Conservation (phyloP, 192 early-diverging fungal genomes). For the Pilaira anomala region DNA sequence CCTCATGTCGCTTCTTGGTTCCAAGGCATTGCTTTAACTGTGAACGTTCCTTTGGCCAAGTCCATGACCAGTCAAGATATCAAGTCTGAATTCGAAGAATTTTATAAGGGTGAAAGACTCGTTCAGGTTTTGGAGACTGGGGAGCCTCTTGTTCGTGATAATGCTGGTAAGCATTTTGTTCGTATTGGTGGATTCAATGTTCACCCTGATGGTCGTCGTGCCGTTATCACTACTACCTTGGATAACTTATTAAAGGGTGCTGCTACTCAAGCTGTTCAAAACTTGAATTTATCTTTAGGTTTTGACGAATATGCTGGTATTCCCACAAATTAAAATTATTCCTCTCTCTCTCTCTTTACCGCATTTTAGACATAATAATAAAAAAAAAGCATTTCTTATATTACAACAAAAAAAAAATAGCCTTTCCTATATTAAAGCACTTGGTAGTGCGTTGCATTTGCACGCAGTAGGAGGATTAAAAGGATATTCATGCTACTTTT, state of each 20-base stretch:
- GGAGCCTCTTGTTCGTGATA: constrained; percentile 86
- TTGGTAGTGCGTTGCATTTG: no score
- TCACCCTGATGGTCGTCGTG: constrained; percentile 70
- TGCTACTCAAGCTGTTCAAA: constrained; percentile 97
- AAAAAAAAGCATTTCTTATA: no score
- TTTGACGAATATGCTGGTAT: constrained; percentile 91
- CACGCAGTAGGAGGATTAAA: no score
- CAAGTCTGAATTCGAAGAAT: constrained; percentile 62
- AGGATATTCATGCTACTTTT: no score
- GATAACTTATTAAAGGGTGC: constrained; percentile 98
- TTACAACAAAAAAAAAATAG: no score
- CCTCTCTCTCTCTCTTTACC: no score
- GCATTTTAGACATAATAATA: no score
- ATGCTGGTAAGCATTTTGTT: constrained; percentile 85
- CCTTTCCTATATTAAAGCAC: no score
- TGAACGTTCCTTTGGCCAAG: constrained; percentile 80
- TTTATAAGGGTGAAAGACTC: constrained; percentile 76
- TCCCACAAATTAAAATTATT: constrained; percentile 38
- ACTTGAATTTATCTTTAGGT: constrained; percentile 91
- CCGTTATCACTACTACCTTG: constrained; percentile 87
- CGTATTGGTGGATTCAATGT: constrained; percentile 93
- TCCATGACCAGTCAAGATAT: constrained; percentile 72
- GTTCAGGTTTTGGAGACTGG: constrained; percentile 69
- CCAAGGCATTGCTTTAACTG: constrained; percentile 90
- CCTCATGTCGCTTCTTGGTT: constrained; percentile 92